Percentiles rank a stretch among this genome's conserved stretches.
Evolutionary conservation across 305 asterid genomes (phyloP).

Genomic region (Fraxinus xanthoxyloides): DNA sequence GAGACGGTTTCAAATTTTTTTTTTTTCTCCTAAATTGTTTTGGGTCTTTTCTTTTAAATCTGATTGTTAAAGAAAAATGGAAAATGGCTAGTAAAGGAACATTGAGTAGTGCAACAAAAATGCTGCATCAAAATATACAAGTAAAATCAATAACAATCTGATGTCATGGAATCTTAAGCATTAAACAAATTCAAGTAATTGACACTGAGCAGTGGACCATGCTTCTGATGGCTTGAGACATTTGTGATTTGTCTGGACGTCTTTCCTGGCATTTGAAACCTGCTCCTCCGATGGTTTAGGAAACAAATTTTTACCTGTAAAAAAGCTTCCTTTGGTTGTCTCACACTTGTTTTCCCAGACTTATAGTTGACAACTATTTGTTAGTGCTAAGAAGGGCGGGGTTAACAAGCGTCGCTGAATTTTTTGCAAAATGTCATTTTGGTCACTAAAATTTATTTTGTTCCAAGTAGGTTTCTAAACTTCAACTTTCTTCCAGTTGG

Average conservation of each 20-base stretch:
- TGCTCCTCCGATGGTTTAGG: not conserved
- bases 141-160: not conserved
- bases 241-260: not conserved
- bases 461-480: not conserved
- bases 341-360: not conserved
- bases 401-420: not conserved
- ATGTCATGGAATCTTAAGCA: not conserved
- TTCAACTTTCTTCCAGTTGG: not conserved
- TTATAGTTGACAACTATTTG: not conserved
- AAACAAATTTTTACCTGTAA: not conserved
- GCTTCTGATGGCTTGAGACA: not conserved
- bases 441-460: not conserved
- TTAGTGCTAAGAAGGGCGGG: not conserved
- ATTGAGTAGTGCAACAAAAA: not conserved
- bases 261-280: not conserved
- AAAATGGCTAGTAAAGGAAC: not conserved
- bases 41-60: not conserved
- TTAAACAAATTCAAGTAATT: not conserved
- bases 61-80: not conserved
- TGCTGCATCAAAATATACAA: not conserved
- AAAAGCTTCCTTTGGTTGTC: not conserved
- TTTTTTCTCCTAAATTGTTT: not conserved
- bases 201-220: not conserved
- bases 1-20: not conserved
- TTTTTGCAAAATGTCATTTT: not conserved